Base-by-base conservation (phyloP, 2,329 filamentous ascomycete species). In the Macroventuria anomochaeta region DNA sequence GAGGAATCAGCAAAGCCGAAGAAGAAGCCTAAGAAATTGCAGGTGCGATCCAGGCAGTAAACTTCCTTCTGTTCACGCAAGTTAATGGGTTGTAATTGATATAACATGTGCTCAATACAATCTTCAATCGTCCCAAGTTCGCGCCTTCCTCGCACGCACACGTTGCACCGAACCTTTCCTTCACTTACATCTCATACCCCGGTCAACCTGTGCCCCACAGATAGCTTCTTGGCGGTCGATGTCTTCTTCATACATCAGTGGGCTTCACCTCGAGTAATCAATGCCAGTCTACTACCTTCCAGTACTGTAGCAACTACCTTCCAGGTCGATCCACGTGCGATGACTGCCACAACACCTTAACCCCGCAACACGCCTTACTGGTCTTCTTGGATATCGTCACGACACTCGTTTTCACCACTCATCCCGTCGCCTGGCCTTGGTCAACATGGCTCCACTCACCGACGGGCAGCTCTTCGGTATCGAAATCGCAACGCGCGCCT, bases 401-500 rank as follows among this genome's bases (percentile, higher is more conserved):
- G 23, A 5, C 32, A 31, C 25, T 18, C 12, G 21, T n/a, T n/a
- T n/a, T 13, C 12, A 4, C 13, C 18, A n/a, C 1, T 3, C 23
- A 17, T 12, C n/a, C n/a, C 5, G 10, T 29, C 13, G 18, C n/a
- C 12, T 10, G n/a, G n/a, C n/a, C 20, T 2, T 12, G 6, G 15
- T 37, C 36, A 20, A 18, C 33, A 53, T 53, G 50, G 15, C 31
- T 1, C 37, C 37, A 4, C 31, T 52, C 17, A 39, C 47, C 8
- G 7, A 12, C 8, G 7, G 7, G 3, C 47, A 44, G 18, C 12
- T 48, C 17, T 12, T 17, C 32, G 80, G 81, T 37, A 81, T 93
- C 59, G 83, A 79, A 57, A 73, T 82, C 50, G 82, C 89, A 40
- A 89, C 91, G 72, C 82, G 90, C 41, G 77, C 83, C 13, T 85